phyloP scores from a whole-genome alignment of 768 basidiomycete species.

The Suillus discolor region DNA sequence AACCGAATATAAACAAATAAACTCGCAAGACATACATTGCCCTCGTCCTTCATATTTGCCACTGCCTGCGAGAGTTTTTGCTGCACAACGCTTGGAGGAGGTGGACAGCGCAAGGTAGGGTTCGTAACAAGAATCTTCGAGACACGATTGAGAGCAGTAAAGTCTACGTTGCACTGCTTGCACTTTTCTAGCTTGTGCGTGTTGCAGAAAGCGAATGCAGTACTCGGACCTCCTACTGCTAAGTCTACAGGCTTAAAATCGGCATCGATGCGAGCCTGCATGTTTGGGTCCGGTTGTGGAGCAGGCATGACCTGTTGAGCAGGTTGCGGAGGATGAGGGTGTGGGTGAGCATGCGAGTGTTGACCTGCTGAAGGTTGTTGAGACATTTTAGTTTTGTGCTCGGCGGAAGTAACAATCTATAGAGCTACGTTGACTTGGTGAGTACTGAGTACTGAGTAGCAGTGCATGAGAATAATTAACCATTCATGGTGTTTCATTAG shows the following conservation, averaged over 20 bases:
- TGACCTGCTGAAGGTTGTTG: constrained; percentile 60
- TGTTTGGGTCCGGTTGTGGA: constrained; percentile 64
- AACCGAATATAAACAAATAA: constrained; percentile 8
- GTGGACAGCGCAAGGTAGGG: constrained; percentile 74
- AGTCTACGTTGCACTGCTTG: constrained; percentile 72
- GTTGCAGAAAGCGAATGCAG: constrained; percentile 59
- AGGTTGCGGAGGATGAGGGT: constrained; percentile 25
- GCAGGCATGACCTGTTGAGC: constrained; percentile 44
- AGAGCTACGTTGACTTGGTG: neutral
- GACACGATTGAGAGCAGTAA: constrained; percentile 73
- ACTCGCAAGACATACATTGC: constrained; percentile 63
- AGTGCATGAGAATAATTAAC: constrained; percentile 17
- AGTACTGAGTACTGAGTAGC: too few species aligned
- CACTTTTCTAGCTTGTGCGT: constrained; percentile 76
- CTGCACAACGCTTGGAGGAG: constrained; percentile 76
- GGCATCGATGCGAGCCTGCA: constrained; percentile 78
- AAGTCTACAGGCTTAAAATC: constrained; percentile 64
- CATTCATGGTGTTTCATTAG: constrained; percentile 12
- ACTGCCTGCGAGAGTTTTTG: constrained; percentile 77
- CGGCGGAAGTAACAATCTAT: neutral
- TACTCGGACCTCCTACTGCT: constrained; percentile 53
- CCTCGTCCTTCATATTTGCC: constrained; percentile 86
- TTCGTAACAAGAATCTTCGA: constrained; percentile 69
- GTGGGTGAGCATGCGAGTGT: constrained; percentile 44
- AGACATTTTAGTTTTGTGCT: constrained; percentile 49